A percentile compares a stretch with the other conserved stretches of the same genome.
Evolutionary conservation across 164 flowering plant genomes (phyloP).

Genomic region (Kingdonia uniflora): DNA sequence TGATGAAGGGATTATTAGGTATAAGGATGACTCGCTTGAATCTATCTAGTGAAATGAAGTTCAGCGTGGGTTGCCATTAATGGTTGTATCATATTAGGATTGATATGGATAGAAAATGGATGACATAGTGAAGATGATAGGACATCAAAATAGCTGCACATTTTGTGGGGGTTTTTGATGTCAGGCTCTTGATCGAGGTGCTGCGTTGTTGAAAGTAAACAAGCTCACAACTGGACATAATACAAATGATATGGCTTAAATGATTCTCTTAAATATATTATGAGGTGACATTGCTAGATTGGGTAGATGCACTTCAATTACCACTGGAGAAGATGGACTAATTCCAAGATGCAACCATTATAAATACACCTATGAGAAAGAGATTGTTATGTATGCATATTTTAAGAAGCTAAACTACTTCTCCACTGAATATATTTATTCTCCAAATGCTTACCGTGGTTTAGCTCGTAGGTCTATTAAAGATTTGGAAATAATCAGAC

Average conservation of each 20-base stretch:
- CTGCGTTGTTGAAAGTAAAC: slow-evolving; percentile 84
- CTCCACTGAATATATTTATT: slow-evolving; percentile 98
- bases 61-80: too few relatives aligned
- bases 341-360: slow-evolving; percentile 99
- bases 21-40: too few relatives aligned
- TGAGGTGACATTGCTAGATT: slow-evolving; percentile 98
- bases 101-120: too few relatives aligned
- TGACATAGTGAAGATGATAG: too few relatives aligned
- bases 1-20: too few relatives aligned
- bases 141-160: too few relatives aligned
- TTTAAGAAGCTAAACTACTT: slow-evolving; percentile 96
- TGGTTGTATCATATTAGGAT: too few relatives aligned
- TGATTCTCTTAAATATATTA: slow-evolving; percentile 82
- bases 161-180: too few relatives aligned
- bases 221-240: slow-evolving; percentile 94
- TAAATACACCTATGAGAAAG: slow-evolving; percentile 96
- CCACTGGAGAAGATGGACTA: slow-evolving; percentile 97
- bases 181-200: slow-evolving; percentile 99
- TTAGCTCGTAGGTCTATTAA: slow-evolving; percentile 97
- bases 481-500: slow-evolving; percentile 88
- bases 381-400: slow-evolving; percentile 99
- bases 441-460: slow-evolving; percentile 98
- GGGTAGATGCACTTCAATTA: slow-evolving; percentile 85
- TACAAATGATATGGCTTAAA: slow-evolving; percentile 98
- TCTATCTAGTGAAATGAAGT: too few relatives aligned